Percentiles rank a stretch among this genome's conserved stretches.
phyloP scores from a whole-genome alignment of 768 basidiomycete species.

The Chalciporus sphaerocephalus region DNA sequence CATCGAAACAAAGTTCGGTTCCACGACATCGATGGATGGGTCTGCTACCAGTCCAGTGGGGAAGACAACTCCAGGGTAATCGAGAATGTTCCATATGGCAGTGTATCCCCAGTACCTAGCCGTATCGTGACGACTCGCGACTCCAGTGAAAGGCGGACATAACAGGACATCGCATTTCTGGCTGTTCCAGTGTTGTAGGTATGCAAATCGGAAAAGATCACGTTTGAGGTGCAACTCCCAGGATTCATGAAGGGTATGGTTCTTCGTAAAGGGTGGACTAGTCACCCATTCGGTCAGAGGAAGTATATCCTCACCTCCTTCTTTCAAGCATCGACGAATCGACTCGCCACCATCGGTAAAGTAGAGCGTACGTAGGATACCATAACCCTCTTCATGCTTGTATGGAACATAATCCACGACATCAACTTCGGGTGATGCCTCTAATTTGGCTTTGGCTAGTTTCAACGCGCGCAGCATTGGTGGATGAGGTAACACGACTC shows the following conservation, averaged over 20 bases:
- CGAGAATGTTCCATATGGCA: conserved; percentile 36
- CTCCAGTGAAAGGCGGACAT: conserved; percentile 32
- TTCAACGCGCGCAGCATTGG: conserved; percentile 36
- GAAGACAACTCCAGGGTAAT: conserved; percentile 37
- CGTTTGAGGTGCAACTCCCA: conserved; percentile 28
- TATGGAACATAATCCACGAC: conserved; percentile 29
- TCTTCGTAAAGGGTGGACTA: conserved; percentile 18
- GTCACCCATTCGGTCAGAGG: conserved; percentile 32
- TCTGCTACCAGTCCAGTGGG: conserved; percentile 33
- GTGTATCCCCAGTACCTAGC: conserved; percentile 37
- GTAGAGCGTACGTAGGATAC: conserved; percentile 32
- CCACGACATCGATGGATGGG: conserved; percentile 15
- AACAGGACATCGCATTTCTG: conserved; percentile 39
- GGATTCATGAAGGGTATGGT: conserved; percentile 19
- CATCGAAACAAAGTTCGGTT: conserved; percentile 11
- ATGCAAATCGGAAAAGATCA: conserved; percentile 29
- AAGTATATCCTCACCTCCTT: conserved; percentile 26
- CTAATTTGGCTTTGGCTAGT: conserved; percentile 31
- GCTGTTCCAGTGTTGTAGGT: conserved; percentile 34
- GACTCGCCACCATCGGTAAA: conserved; percentile 31
- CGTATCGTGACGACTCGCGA: conserved; percentile 35
- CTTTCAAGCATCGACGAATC: conserved; percentile 7
- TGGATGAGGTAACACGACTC: conserved; percentile 31
- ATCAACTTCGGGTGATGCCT: conserved; percentile 28
- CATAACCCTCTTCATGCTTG: conserved; percentile 26